phyloP scores from a whole-genome alignment of 371 early-diverging fungal genomes.

The Circinella minor region DNA sequence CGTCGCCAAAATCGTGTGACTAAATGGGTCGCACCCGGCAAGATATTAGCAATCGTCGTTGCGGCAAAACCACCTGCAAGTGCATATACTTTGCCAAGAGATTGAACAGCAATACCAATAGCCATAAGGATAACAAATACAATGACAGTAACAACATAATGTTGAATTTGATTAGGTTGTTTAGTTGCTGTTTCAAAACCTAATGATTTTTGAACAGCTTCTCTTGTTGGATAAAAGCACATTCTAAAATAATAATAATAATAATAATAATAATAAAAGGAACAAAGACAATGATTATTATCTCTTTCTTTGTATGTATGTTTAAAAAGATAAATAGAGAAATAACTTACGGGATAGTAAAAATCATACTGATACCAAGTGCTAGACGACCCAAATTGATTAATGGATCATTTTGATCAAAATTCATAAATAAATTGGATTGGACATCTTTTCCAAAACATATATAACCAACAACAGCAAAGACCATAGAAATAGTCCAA shows the following conservation, averaged over 20 bases:
- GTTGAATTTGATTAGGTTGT: constrained; percentile 38
- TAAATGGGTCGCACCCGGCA: constrained; percentile 45
- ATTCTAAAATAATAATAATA: constrained; percentile 18
- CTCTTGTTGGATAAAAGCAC: constrained; percentile 52
- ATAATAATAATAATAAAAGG: neutral
- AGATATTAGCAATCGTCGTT: constrained; percentile 48
- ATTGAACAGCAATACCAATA: constrained; percentile 35
- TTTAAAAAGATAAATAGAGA: constrained; percentile 7
- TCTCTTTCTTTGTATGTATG: neutral
- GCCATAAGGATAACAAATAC: constrained; percentile 36
- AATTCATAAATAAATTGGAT: constrained; percentile 62
- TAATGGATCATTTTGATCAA: constrained; percentile 51
- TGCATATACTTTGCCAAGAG: constrained; percentile 48
- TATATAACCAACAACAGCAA: constrained; percentile 62
- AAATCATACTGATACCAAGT: constrained; percentile 57
- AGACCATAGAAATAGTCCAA: constrained; percentile 58
- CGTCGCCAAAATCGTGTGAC: constrained; percentile 23
- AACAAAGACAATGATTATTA: too few relatives aligned
- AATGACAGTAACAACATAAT: constrained; percentile 38
- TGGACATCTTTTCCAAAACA: constrained; percentile 58
- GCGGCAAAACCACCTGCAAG: constrained; percentile 54
- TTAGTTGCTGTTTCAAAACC: constrained; percentile 39
- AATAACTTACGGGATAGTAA: constrained; percentile 53
- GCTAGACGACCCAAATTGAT: constrained; percentile 59
- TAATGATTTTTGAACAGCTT: constrained; percentile 45